Base-by-base conservation (phyloP, 1,284 basidiomycete species). In the Cystobasidiaceae sp. region DNA sequence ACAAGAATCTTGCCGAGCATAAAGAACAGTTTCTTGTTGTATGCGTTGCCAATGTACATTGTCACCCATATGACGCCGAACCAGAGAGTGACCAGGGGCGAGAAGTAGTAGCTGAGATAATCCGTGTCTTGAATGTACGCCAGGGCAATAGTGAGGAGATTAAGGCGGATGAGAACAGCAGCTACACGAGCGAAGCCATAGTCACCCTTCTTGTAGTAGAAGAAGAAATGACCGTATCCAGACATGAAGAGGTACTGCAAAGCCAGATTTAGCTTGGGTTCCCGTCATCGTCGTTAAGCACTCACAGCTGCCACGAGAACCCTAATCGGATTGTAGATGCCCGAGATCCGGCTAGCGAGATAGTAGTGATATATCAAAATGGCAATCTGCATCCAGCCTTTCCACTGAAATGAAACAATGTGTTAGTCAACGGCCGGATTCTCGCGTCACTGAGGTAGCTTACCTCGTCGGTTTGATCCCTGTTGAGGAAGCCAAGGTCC, bases 311-410 rank as follows among this genome's bases (percentile, higher is more conserved):
- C 89, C 23, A 93, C 91, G 41, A 93, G 80, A 9, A 90, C 86
- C 43, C 90, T 85, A 56, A 93, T 85, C 19, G 88, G 87, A 75
- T 93, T 93, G 78, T 93, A 93, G 67, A 93, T 90, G 21, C 89
- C 89, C 11, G 88, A 87, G 64, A 91, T 82, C 76, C 89, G 89
- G 37, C 89, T 92, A 19, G 87, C 91, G 27, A 88, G 88, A 56
- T 87, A 79, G 75, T 92, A 92, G 77, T 93, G 90, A 74, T 93
- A 93, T 70, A 93, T 85, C 27, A 93, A 81, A 70, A 93, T 90
- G 2, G 83, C 85, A 71, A 93, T 82, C 79, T 93, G 90, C 90
- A 94, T 94, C 90, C 90, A 93, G 0, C 90, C 90, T 76, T 93
- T 93, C 73, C 73, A 74, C 60, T 62, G 15, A 30, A 60, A 27